Percentiles rank a stretch among this genome's conserved stretches.
Conservation (phyloP, 805 yeast genomes). For the Candida railenensis region DNA sequence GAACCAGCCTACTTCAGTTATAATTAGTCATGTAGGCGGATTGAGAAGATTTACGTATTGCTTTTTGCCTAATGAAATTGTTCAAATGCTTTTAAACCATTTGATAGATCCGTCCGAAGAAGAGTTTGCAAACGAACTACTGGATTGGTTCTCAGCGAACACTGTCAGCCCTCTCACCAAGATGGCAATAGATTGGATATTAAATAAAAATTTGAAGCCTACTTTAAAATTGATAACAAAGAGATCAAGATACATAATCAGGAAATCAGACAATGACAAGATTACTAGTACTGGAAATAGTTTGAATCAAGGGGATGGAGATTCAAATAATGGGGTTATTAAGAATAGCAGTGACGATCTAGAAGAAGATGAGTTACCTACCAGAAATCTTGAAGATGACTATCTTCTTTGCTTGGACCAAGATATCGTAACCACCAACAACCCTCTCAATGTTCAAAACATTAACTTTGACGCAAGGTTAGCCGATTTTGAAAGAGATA, state of each 20-base stretch:
- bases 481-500: slow-evolving; percentile 8
- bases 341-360: slow-evolving; percentile 8
- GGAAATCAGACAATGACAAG: slow-evolving; percentile 14
- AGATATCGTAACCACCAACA: slow-evolving; percentile 32
- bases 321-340: slow-evolving; percentile 1
- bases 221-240: slow-evolving; percentile 25
- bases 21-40: slow-evolving; percentile 40
- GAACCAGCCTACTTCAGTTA: slow-evolving; percentile 23
- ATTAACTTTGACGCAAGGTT: slow-evolving; percentile 15
- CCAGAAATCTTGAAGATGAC: slow-evolving; percentile 26
- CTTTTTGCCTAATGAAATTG: slow-evolving; percentile 30
- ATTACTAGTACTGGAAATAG: neutral
- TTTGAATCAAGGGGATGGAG: neutral
- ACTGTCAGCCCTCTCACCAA: slow-evolving; percentile 23
- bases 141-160: slow-evolving; percentile 16
- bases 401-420: slow-evolving; percentile 32
- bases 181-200: slow-evolving; percentile 27
- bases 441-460: slow-evolving; percentile 7
- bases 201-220: slow-evolving; percentile 27
- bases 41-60: slow-evolving; percentile 40
- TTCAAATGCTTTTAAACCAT: slow-evolving; percentile 20
- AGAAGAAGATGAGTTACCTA: slow-evolving; percentile 1
- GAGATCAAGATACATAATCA: slow-evolving; percentile 30
- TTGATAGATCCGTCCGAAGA: slow-evolving; percentile 16
- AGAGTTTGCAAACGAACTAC: slow-evolving; percentile 11